These are phyloP conservation scores for Aspergillus sp. DNA, from an alignment of 2,329 filamentous ascomycete genomes.

Conservation along the genomic window DNA sequence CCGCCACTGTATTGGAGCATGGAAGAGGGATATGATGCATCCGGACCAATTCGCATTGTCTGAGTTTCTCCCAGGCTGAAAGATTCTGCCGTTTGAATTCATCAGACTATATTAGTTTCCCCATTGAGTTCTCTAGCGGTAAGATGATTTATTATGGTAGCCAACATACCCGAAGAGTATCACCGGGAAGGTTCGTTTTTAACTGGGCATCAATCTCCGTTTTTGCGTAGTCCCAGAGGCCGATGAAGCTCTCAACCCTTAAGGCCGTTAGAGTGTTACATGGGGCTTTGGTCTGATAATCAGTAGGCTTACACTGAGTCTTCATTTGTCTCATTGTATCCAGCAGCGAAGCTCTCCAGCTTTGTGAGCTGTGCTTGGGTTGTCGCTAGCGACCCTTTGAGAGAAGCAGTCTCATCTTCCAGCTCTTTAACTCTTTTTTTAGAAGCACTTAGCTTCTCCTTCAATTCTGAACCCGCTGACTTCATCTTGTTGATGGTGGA, in stretches of 20 bases:
- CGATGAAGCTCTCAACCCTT: background rate
- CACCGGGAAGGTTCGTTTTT: background rate
- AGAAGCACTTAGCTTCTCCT: background rate
- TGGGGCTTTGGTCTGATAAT: background rate
- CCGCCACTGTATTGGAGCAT: conserved; percentile 27
- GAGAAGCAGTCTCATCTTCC: background rate
- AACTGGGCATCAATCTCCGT: background rate
- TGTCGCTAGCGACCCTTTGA: background rate
- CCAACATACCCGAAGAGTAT: background rate
- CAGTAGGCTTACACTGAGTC: background rate
- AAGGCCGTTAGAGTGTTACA: background rate
- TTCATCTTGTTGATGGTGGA: conserved; percentile 2
- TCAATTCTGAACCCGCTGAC: background rate
- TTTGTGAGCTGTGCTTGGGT: background rate
- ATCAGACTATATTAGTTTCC: background rate
- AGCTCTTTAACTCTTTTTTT: background rate
- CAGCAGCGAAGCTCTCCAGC: background rate
- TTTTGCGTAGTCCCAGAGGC: conserved; percentile 3
- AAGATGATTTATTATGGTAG: background rate
- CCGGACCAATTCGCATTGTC: background rate
- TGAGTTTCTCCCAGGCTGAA: conserved; percentile 5
- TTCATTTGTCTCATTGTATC: background rate
- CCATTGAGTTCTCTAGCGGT: background rate
- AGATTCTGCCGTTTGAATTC: conserved; percentile 1
- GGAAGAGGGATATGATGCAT: conserved; percentile 26